Evolutionary conservation across 176 grass and related monocot species (phyloP).

Genomic region (sorghum (Sorghum bicolor)): DNA sequence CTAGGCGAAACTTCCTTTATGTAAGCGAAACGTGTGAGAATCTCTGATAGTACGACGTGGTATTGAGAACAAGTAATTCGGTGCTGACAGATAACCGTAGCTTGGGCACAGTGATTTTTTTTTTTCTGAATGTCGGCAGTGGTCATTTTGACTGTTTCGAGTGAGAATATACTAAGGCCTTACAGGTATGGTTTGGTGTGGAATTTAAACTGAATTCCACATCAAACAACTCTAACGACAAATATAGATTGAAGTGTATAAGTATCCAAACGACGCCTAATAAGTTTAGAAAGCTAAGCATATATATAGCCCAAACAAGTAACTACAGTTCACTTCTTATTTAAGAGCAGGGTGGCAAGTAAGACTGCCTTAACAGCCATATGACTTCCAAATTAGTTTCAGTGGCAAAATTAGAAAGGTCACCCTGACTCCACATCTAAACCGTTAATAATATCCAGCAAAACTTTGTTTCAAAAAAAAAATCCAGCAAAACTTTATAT

Average conservation of each 20-base stretch:
- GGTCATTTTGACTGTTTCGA: not conserved
- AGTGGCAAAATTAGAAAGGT: not conserved
- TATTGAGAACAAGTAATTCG: not conserved
- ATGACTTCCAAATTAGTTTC: not conserved
- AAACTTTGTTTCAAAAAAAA: no score
- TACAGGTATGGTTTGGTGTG: no score
- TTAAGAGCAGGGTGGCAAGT: no score
- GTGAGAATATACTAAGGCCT: no score
- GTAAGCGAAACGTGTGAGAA: not conserved
- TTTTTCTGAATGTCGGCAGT: no score
- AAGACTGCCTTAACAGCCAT: no score
- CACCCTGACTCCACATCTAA: not conserved
- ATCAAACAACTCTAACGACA: no score
- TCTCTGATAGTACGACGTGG: not conserved
- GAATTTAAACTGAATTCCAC: no score
- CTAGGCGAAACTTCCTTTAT: conserved; percentile 11
- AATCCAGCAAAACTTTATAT: not conserved
- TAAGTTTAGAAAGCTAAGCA: not conserved
- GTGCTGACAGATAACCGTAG: no score
- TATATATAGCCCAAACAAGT: not conserved
- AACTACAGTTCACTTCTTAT: not conserved
- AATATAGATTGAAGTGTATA: no score
- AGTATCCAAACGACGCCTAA: no score
- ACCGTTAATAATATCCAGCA: not conserved
- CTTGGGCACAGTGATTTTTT: no score